Conservation (phyloP, 2,329 filamentous ascomycete species). For the Cordyceps javanica region DNA sequence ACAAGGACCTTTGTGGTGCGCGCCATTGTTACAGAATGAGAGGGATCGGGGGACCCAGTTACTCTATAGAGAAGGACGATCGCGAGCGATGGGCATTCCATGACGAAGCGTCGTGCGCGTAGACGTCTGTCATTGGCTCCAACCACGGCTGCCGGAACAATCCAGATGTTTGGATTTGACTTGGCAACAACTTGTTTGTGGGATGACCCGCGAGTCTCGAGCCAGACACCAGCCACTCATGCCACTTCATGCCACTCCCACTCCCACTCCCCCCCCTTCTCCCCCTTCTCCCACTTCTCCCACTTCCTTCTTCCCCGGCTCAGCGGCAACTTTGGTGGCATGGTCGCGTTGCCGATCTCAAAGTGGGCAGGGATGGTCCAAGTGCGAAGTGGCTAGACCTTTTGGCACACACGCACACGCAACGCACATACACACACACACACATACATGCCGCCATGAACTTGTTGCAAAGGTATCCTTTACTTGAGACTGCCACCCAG, state of each 20-base stretch:
- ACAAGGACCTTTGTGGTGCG: no score
- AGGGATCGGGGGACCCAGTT: background rate
- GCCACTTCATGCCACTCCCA: no score
- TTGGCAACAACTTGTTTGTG: background rate
- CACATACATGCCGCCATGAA: no score
- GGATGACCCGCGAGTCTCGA: background rate
- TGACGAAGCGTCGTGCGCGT: background rate
- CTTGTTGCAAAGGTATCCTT: no score
- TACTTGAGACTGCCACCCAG: no score
- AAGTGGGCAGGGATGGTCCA: no score
- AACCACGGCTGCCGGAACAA: background rate
- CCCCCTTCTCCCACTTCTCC: background rate
- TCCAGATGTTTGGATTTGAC: background rate
- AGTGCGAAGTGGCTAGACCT: background rate
- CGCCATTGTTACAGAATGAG: background rate
- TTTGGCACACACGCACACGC: background rate
- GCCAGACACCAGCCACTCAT: no score
- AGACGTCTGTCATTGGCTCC: background rate
- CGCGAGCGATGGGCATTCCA: slow-evolving; percentile 1
- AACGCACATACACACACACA: no score
- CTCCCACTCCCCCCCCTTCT: background rate
- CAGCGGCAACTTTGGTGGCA: background rate
- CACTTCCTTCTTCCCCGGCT: background rate
- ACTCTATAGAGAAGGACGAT: background rate
- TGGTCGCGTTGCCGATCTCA: background rate